These are phyloP conservation scores for Graphium sp. DNA, from an alignment of 2,329 filamentous ascomycete species.

Conservation along the genomic window DNA sequence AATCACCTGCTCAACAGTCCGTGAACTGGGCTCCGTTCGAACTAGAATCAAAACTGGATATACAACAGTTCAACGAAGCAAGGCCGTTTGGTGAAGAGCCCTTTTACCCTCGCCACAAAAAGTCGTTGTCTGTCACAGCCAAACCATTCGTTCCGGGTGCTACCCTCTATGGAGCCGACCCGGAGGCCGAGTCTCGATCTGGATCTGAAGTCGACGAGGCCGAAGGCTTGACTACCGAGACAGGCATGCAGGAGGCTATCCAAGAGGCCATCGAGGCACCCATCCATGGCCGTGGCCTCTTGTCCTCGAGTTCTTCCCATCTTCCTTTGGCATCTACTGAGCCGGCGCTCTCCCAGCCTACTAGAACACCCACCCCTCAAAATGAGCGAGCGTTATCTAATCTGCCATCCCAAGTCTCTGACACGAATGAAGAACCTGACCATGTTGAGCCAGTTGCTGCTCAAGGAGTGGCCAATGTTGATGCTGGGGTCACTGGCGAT, in stretches of 20 bases:
- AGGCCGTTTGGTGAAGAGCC: constrained; percentile 32
- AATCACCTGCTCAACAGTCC: constrained; percentile 29
- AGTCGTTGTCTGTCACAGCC: constrained; percentile 53
- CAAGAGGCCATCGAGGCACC: too few species aligned
- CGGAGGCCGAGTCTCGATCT: constrained; percentile 7
- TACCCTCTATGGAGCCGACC: constrained; percentile 11
- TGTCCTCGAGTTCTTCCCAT: constrained; percentile 30
- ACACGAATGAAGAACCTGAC: constrained; percentile 6
- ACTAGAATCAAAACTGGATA: constrained; percentile 30
- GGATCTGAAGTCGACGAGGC: constrained; percentile 7
- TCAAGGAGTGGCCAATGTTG: constrained; percentile 9
- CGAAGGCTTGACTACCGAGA: too few species aligned
- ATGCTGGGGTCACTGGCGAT: constrained; percentile 6
- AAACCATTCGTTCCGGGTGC: constrained; percentile 45
- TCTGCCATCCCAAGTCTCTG: constrained; percentile 2
- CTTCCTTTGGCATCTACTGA: constrained; percentile 14
- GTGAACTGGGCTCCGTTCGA: constrained; percentile 44
- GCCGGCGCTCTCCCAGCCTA: not conserved
- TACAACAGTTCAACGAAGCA: constrained; percentile 33
- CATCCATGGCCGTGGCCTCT: constrained; percentile 17
- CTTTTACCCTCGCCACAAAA: constrained; percentile 23
- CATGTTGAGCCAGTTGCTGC: constrained; percentile 8
- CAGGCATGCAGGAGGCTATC: too few species aligned
- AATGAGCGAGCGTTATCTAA: constrained; percentile 2
- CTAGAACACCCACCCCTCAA: not conserved